phyloP scores from a whole-genome alignment of 2,329 filamentous ascomycete genomes.

The Rutstroemia sp. region DNA sequence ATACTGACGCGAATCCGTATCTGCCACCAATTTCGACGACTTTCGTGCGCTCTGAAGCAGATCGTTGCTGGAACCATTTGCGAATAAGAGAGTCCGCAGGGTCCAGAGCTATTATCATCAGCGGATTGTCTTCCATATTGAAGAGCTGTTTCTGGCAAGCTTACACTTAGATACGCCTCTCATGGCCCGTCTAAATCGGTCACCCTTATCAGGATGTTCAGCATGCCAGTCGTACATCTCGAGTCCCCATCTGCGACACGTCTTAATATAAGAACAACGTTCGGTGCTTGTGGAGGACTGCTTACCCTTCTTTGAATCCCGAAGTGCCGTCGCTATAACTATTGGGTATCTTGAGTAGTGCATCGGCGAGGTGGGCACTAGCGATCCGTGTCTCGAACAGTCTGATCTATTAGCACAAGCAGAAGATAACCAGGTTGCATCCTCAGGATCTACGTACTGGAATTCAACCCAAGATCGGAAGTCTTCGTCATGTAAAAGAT shows the following conservation, averaged over 20 bases:
- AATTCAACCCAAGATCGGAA: not conserved
- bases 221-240: not conserved
- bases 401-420: not conserved
- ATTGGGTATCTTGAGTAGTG: not conserved
- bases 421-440: not conserved
- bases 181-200: not conserved
- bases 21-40: not conserved
- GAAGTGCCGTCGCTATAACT: not conserved
- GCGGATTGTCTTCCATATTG: not conserved
- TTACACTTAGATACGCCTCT: not conserved
- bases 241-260: not conserved
- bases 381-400: not conserved
- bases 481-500: not conserved
- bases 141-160: not conserved
- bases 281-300: not conserved
- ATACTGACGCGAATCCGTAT: not conserved
- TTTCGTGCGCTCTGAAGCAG: not conserved
- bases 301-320: not conserved
- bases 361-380: not conserved
- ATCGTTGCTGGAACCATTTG: not conserved
- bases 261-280: not conserved
- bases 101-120: not conserved
- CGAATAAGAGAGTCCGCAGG: not conserved
- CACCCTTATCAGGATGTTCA: not conserved
- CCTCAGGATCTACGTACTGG: not conserved